Evolutionary conservation across 2,329 filamentous ascomycete genomes (phyloP), one percentile per base, ranked within the genome.

Genomic region (Zymoseptoria pseudotritici): DNA sequence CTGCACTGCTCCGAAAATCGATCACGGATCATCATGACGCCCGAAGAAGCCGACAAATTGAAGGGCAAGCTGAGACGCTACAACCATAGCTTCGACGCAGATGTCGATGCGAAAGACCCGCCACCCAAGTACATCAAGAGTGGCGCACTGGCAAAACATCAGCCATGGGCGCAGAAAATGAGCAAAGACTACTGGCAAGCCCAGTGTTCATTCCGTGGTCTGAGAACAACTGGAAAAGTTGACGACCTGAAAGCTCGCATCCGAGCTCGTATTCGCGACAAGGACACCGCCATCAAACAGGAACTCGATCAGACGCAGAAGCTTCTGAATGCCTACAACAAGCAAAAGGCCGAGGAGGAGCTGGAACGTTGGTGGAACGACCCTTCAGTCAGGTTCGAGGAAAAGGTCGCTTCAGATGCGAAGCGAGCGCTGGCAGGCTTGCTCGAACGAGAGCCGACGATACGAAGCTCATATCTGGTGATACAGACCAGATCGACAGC

Each of bases 161-260:
- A 62, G 51, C 57, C 60, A 13, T 20, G 60, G 3, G 31, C 52
- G 4, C n/a, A 9, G 13, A 46, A 58, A n/a, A 29, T 51, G 20
- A 11, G 20, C 1, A 51, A 42, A 29, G 22, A 21, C 6, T 64
- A 62, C 52, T 64, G 56, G 13, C 50, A 61, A 54, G 55, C 62
- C 0, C 58, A 62, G 53, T 64, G 62, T 36, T 62, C 56, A 1
- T 64, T 62, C 49, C 56, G 60, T 8, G 50, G n/a, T n/a, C 54
- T 62, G 9, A 56, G 24, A 13, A 57, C 51, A 1, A 42, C 54
- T 24, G 60, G 60, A 3, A 50, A 17, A 1, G 31, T 50, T 11
- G 56, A 61, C 19, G 55, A 62, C 20, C 50, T 62, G 8, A 55
- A 60, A 36, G 31, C 57, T 26, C 42, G 53, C 13, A 10, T 63